Percentiles rank a stretch among this genome's conserved stretches.
phyloP scores from a whole-genome alignment of 495 filamentous ascomycete genomes.

The Umbilicaria muhlenbergii region DNA sequence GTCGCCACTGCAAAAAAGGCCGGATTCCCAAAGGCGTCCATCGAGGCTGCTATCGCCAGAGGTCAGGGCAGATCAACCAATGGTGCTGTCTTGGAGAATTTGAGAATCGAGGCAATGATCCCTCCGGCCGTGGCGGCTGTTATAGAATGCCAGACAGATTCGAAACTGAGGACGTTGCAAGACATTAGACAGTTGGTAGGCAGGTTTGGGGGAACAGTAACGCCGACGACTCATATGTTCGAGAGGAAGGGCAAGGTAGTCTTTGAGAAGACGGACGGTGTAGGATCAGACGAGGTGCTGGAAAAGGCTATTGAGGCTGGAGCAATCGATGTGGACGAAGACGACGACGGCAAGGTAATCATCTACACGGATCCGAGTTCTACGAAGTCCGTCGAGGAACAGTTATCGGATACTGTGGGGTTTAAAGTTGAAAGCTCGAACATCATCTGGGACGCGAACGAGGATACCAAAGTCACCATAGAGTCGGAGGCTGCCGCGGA shows the following conservation, averaged over 20 bases:
- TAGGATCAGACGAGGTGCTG: slow-evolving; percentile 57
- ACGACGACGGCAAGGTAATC: slow-evolving; percentile 51
- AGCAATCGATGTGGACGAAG: slow-evolving; percentile 61
- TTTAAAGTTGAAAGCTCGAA: slow-evolving; percentile 54
- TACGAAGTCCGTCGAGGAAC: slow-evolving; percentile 48
- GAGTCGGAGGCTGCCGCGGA: slow-evolving; percentile 20
- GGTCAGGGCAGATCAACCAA: slow-evolving; percentile 67
- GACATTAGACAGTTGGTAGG: slow-evolving; percentile 57
- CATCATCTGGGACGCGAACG: slow-evolving; percentile 75
- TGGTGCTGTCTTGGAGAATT: slow-evolving; percentile 54
- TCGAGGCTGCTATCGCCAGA: slow-evolving; percentile 70
- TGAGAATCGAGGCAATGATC: slow-evolving; percentile 72
- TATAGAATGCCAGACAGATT: slow-evolving; percentile 73
- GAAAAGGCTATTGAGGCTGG: slow-evolving; percentile 78
- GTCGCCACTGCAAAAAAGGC: slow-evolving; percentile 74
- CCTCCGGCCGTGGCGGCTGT: slow-evolving; percentile 65
- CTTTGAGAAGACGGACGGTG: slow-evolving; percentile 45
- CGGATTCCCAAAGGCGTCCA: slow-evolving; percentile 65
- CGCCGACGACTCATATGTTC: slow-evolving; percentile 72
- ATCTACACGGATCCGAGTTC: slow-evolving; percentile 59
- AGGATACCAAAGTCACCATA: slow-evolving; percentile 53
- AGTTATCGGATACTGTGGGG: slow-evolving; percentile 37
- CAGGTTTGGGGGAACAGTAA: slow-evolving; percentile 45
- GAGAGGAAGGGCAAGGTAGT: slow-evolving; percentile 55
- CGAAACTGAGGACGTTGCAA: slow-evolving; percentile 51